Evolutionary conservation across 768 basidiomycete genomes (phyloP), one percentile per base, ranked within the genome.

Genomic region (Hypholoma sublateritium): DNA sequence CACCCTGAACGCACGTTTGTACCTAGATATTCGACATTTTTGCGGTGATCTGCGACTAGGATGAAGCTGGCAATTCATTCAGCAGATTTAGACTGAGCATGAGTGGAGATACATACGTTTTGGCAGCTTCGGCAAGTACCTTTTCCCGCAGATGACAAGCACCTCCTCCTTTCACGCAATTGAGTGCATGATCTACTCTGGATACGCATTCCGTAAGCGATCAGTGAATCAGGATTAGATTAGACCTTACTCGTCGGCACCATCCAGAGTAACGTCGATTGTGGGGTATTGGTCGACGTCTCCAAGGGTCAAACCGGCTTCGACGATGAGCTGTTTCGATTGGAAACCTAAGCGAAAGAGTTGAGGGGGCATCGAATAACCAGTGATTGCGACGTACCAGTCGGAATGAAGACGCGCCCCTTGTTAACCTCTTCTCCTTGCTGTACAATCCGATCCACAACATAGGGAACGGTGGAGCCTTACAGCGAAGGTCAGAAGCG

Each of bases 131-230:
- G 1, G 97, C 97, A 13, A 99, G 82, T 6, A 99, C 95, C 71
- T 99, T 99, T 75, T 99, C 97, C 25, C 95, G 84, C 34, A 98
- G 75, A 63, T 98, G 97, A 70, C 96, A 98, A 1, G 94, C 96
- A 2, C 96, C 96, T 55, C 96, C 96, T 6, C 93, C 96, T 74
- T 99, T 98, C 75, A 99, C 95, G 59, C 91, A 91, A 72, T 98
- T 95, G 50, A 99, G 77, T 39, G 84, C 72, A 41, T 79, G 71
- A 70, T 98, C 95, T 21, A 97, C 93, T 74, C 95, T 96, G 67
- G 28, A 44, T 17, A 42, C 0, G 47, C 7, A 7, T n/a, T 45
- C 14, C 42, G 56, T 16, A 47, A 47, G 25, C 39, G n/a, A 49
- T 39, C 25, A 22, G 13, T 16, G 21, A 49, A 3, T 28, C 17